Evolutionary conservation across 306 rosid species (phyloP), one percentile per base, ranked within the genome.

Genomic region (Oemleria cerasiformis): DNA sequence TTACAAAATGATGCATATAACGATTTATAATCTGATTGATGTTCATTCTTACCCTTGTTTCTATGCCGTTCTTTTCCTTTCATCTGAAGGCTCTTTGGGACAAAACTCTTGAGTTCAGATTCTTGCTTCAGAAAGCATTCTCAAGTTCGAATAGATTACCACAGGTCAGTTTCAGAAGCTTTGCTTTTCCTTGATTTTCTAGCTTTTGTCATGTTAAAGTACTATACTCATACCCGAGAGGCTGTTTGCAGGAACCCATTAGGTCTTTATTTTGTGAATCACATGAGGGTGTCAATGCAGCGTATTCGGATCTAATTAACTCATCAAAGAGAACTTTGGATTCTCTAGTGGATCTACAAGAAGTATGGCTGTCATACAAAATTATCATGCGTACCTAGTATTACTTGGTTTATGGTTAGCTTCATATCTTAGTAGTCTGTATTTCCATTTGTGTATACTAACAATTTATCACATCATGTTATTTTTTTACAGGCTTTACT

Each of bases 101-200:
- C 86, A 91, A 86, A 83, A 85, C 88, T 81, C 94, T 93, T 36
- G 98, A 88, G 84, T 79, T 93, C 58, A 86, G 97, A 61, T 82
- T 91, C 81, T 77, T 88, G 73, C 88, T 91, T 80, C 98, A 93
- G 83, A 93, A 88, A 74, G 84, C 88, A 13, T 91, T 86, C 83
- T 86, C 92, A 57, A 83, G 70, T 80, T 88, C 98, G 80, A 91
- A 93, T 80, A 81, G 97, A 87, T 80, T 93, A 72, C 98, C 98
- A 34, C 86, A 90, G 96, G 96, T 87, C 36, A 48, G 77, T 80
- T 67, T 25, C 72, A 79, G 63, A 70, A 36, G 68, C 67, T 44
- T 42, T 66, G 40, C 56, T 63, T 55, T 41, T 67, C 55, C 48
- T 53, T 48, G 13, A 39, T 50, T 58, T 30, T n/a, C 40, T 38